These are phyloP conservation scores for Amylocystis lapponica DNA, from an alignment of 768 basidiomycete genomes.

Conservation along the genomic window DNA sequence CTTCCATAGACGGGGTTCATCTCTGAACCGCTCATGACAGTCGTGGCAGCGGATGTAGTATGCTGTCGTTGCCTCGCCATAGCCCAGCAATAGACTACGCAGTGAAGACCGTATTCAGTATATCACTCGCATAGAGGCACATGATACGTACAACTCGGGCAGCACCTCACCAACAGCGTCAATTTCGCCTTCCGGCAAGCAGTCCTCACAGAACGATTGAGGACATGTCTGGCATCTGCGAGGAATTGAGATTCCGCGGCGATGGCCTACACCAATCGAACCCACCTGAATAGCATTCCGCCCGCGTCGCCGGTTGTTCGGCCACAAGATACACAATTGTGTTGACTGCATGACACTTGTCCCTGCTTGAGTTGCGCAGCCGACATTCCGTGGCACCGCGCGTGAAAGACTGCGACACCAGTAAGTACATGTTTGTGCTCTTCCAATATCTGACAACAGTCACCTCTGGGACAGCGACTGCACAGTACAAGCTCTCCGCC, in stretches of 20 bases:
- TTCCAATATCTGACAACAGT: background rate
- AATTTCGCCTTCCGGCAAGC: constrained; percentile 44
- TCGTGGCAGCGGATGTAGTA: constrained; percentile 49
- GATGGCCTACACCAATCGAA: background rate
- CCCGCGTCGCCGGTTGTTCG: constrained; percentile 42
- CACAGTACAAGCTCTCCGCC: constrained; percentile 51
- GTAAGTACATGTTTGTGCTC: background rate
- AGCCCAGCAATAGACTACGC: constrained; percentile 38
- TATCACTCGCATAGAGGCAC: constrained; percentile 2
- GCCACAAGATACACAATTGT: constrained; percentile 40
- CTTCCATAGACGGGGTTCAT: no score
- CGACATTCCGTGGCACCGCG: constrained; percentile 39
- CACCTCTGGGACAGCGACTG: constrained; percentile 48
- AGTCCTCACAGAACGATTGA: constrained; percentile 57
- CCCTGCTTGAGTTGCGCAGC: constrained; percentile 21
- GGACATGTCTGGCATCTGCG: constrained; percentile 54
- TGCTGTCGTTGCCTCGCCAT: constrained; percentile 28
- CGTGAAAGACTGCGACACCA: constrained; percentile 44
- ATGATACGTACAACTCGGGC: constrained; percentile 48
- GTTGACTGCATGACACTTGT: constrained; percentile 40
- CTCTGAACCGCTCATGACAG: constrained; percentile 34
- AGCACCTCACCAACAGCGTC: constrained; percentile 47
- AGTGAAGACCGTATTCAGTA: no score
- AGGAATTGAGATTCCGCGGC: background rate
- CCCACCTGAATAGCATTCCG: constrained; percentile 54